phyloP scores from a whole-genome alignment of 345 rosid species.

The Microthlaspi erraticum region DNA sequence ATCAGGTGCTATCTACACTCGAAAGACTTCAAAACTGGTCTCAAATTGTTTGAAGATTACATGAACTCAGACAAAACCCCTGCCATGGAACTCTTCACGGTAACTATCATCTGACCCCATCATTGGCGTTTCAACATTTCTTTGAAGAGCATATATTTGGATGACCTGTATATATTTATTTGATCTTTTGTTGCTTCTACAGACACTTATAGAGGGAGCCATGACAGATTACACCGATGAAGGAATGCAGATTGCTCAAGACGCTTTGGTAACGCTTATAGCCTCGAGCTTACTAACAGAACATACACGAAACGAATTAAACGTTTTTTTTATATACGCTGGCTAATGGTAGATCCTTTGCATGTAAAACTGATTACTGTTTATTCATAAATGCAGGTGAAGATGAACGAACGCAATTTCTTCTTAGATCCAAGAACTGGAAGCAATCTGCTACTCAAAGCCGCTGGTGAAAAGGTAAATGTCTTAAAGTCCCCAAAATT shows the following conservation, averaged over 20 bases:
- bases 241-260: conserved; percentile 95
- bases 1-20: conserved; percentile 79
- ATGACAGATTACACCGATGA: conserved; percentile 78
- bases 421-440: conserved; percentile 66
- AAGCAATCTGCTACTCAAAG: conserved; percentile 75
- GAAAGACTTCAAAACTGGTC: conserved; percentile 76
- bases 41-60: conserved; percentile 64
- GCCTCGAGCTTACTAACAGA: no score
- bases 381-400: conserved; percentile 52
- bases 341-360: conserved; percentile 10
- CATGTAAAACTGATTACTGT: conserved; percentile 5
- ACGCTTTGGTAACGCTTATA: conserved; percentile 62
- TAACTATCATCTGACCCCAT: conserved; percentile 47
- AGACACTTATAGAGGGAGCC: conserved; percentile 89
- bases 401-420: conserved; percentile 60
- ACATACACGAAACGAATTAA: no score
- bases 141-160: neutral
- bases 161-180: neutral
- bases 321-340: neutral
- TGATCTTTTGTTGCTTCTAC: conserved; percentile 39
- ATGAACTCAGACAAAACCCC: conserved; percentile 58
- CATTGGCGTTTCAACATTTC: conserved; percentile 8
- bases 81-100: conserved; percentile 65
- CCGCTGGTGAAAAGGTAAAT: conserved; percentile 90
- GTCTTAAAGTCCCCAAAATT: neutral